These are phyloP conservation scores for Erysimum cheiranthoides DNA, from an alignment of 345 rosid species.

Conservation along the genomic window DNA sequence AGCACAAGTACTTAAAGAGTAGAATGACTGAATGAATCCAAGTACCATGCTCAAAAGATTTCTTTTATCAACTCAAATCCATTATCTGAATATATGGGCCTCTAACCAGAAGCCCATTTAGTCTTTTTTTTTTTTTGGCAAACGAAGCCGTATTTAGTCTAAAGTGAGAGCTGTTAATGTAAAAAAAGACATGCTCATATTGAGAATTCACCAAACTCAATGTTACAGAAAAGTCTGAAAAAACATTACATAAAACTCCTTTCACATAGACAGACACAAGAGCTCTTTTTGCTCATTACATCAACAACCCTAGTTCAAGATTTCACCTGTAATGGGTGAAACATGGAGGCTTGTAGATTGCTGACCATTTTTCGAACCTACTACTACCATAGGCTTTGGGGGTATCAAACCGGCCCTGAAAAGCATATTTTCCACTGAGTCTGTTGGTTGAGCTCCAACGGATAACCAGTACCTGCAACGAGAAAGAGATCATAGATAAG, in stretches of 20 bases:
- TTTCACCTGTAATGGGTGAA: conserved; percentile 74
- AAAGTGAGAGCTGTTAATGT: conserved; percentile 4
- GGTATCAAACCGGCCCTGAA: conserved; percentile 86
- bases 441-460: conserved; percentile 96
- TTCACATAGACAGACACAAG: neutral
- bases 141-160: too few species aligned
- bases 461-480: conserved; percentile 86
- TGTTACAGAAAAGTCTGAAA: conserved; percentile 8
- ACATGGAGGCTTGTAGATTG: conserved; percentile 61
- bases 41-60: too few species aligned
- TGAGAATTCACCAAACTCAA: conserved; percentile 24
- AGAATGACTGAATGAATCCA: neutral
- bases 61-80: too few species aligned
- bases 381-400: conserved; percentile 75
- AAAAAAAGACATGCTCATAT: neutral
- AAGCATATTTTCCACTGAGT: conserved; percentile 71
- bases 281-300: conserved; percentile 12
- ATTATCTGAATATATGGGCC: conserved; percentile 19
- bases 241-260: conserved; percentile 1
- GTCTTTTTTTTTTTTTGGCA: too few species aligned
- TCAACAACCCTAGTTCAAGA: conserved; percentile 48
- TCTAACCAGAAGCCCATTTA: conserved; percentile 1
- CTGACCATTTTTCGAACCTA: conserved; percentile 73
- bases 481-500: too few species aligned
- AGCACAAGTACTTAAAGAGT: too few species aligned